Conservation (phyloP, 2,329 filamentous ascomycete genomes). For the Apiospora rasikravindrae region DNA sequence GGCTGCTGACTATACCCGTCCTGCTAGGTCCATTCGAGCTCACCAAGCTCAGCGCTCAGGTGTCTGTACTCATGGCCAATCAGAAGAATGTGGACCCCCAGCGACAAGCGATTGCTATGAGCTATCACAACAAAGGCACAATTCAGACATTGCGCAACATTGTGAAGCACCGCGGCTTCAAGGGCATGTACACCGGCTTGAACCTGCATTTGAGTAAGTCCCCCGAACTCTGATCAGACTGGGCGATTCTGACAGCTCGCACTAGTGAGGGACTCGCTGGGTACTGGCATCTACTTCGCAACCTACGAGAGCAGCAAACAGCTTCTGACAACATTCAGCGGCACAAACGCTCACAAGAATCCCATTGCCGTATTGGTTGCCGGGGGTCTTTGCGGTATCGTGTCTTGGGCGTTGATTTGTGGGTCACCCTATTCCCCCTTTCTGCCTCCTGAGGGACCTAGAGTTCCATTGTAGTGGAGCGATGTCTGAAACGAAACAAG, state of each 20-base stretch:
- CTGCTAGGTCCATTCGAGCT: constrained; percentile 77
- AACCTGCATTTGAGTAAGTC: constrained; percentile 75
- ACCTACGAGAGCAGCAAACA: constrained; percentile 90
- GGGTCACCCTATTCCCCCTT: constrained; percentile 41
- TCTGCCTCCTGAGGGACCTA: neutral
- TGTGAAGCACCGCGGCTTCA: constrained; percentile 72
- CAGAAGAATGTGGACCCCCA: constrained; percentile 54
- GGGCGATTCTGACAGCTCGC: constrained; percentile 2
- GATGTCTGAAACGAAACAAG: constrained; percentile 10
- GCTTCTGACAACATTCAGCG: constrained; percentile 74
- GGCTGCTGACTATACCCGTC: constrained; percentile 16
- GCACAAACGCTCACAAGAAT: constrained; percentile 75
- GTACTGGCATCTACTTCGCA: constrained; percentile 86
- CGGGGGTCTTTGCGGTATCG: constrained; percentile 80
- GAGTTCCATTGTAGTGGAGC: constrained; percentile 7
- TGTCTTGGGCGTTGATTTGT: constrained; percentile 82
- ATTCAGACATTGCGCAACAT: constrained; percentile 78
- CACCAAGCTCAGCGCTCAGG: constrained; percentile 87
- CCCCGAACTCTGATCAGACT: constrained; percentile 21
- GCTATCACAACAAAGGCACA: constrained; percentile 80
- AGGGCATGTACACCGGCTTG: constrained; percentile 82
- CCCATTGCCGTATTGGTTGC: constrained; percentile 79
- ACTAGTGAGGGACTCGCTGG: constrained; percentile 79
- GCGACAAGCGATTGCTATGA: constrained; percentile 65
- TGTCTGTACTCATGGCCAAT: constrained; percentile 76